Percentiles rank a stretch among this genome's conserved stretches.
Evolutionary conservation across 768 basidiomycete species (phyloP).

Genomic region (Mycena rosella): DNA sequence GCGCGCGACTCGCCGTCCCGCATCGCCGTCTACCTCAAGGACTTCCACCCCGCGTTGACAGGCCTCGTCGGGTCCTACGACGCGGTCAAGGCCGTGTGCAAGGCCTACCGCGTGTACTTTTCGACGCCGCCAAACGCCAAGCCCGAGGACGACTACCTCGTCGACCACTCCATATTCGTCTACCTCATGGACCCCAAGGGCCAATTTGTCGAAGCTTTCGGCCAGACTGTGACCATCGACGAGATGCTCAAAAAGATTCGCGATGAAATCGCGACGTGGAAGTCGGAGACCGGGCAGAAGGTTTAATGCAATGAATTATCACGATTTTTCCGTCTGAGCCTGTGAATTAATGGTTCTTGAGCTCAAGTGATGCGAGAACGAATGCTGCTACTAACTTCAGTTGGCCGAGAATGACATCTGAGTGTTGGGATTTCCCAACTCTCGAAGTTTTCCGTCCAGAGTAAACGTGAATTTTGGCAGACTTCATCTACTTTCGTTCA

Average conservation of each 20-base stretch:
- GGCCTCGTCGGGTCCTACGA: constrained; percentile 91
- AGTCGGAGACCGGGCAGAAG: constrained; percentile 53
- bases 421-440: too few species aligned
- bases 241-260: constrained; percentile 76
- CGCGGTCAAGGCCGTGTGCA: constrained; percentile 89
- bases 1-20: constrained; percentile 82
- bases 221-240: constrained; percentile 78
- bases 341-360: too few species aligned
- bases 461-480: too few species aligned
- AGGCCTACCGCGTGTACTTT: constrained; percentile 98
- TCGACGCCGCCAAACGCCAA: constrained; percentile 93
- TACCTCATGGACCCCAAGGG: constrained; percentile 98
- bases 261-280: constrained; percentile 61
- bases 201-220: constrained; percentile 96
- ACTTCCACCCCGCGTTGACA: constrained; percentile 93
- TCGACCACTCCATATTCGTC: constrained; percentile 97
- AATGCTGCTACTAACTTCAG: too few species aligned
- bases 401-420: too few species aligned
- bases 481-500: too few species aligned
- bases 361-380: too few species aligned
- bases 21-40: constrained; percentile 75
- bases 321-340: too few species aligned
- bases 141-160: constrained; percentile 93
- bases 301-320: neutral
- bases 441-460: too few species aligned